phyloP scores from a whole-genome alignment of 2,329 filamentous ascomycete genomes.

The Ceratocystis diversiconidia region DNA sequence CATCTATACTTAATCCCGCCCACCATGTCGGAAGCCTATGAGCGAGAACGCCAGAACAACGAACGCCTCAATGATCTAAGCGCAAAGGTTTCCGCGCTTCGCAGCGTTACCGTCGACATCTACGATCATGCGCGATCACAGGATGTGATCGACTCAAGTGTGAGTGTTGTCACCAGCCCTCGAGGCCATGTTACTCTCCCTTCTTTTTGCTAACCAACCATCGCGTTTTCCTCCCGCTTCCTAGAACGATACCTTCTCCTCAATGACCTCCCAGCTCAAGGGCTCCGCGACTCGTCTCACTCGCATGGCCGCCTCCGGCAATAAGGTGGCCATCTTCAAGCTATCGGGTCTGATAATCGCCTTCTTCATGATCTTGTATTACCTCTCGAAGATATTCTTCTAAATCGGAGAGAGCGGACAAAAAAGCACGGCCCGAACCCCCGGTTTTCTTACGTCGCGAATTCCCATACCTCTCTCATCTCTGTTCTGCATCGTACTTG shows the following conservation, averaged over 20 bases:
- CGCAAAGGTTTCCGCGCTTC: slow-evolving; percentile 78
- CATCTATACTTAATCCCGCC: neutral
- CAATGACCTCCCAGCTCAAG: slow-evolving; percentile 67
- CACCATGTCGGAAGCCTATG: slow-evolving; percentile 60
- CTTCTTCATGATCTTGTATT: slow-evolving; percentile 60
- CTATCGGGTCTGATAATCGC: slow-evolving; percentile 70
- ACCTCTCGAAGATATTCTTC: slow-evolving; percentile 51
- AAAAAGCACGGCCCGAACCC: slow-evolving; percentile 17
- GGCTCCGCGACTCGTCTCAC: slow-evolving; percentile 70
- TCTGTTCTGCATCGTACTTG: neutral
- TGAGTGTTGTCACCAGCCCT: slow-evolving; percentile 29
- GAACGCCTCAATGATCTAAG: slow-evolving; percentile 82
- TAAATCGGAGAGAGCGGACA: slow-evolving; percentile 22
- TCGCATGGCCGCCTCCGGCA: slow-evolving; percentile 81
- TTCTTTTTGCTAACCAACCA: neutral
- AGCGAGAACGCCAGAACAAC: slow-evolving; percentile 84
- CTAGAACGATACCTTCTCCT: slow-evolving; percentile 83
- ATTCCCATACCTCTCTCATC: neutral
- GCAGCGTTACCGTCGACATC: slow-evolving; percentile 91
- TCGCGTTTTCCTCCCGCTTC: neutral
- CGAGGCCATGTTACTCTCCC: neutral
- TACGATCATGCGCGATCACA: slow-evolving; percentile 91
- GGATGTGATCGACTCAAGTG: slow-evolving; percentile 73
- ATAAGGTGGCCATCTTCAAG: slow-evolving; percentile 83
- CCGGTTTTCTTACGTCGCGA: neutral